Percentiles rank a stretch among this genome's conserved stretches.
These are phyloP conservation scores for Paspalum notatum DNA, from an alignment of 176 grass and related monocot species.

Conservation along the genomic window DNA sequence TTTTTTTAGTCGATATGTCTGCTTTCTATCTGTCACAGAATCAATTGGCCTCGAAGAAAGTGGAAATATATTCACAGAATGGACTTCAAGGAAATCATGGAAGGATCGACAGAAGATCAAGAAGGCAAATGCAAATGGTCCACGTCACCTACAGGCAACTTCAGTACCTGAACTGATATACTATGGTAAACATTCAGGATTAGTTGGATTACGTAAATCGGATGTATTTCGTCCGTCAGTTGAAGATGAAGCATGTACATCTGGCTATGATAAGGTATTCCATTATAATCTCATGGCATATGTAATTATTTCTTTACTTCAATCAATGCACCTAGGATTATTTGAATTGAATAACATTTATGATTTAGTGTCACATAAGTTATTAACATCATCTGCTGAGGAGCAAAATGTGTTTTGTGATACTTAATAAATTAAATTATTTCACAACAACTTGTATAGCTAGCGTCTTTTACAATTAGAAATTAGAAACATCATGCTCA, in stretches of 20 bases:
- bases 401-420: slow-evolving; percentile 12
- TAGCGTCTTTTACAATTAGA: background rate
- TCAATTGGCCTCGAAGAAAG: slow-evolving; percentile 31
- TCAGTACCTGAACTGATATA: slow-evolving; percentile 85
- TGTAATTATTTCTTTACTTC: too few relatives aligned
- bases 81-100: slow-evolving; percentile 82
- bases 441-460: background rate
- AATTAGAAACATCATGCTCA: background rate
- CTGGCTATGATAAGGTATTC: slow-evolving; percentile 92
- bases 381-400: background rate
- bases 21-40: slow-evolving; percentile 44
- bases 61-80: slow-evolving; percentile 61
- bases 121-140: slow-evolving; percentile 50
- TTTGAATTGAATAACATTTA: slow-evolving; percentile 2
- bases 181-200: slow-evolving; percentile 92
- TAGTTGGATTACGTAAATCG: slow-evolving; percentile 70
- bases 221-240: slow-evolving; percentile 46
- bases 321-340: background rate
- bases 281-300: background rate
- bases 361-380: background rate
- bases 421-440: background rate
- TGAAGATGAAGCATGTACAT: slow-evolving; percentile 55
- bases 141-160: slow-evolving; percentile 44
- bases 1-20: slow-evolving; percentile 31
- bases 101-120: slow-evolving; percentile 69